Base-by-base conservation (phyloP, 495 filamentous ascomycete genomes). In the Podospora australis region DNA sequence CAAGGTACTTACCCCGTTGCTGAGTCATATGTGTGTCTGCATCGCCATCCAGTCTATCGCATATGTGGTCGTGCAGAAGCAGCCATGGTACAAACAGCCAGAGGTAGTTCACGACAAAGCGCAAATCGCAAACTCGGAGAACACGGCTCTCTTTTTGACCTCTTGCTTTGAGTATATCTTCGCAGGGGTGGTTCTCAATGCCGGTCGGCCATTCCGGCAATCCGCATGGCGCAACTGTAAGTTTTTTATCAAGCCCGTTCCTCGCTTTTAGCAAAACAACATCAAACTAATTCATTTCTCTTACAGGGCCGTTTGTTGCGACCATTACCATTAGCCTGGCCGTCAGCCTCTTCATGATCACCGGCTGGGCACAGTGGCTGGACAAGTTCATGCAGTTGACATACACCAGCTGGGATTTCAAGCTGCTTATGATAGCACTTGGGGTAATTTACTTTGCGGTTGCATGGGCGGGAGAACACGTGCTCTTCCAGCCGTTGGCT, bases 91-190 rank as follows among this genome's bases (percentile, higher is more conserved):
- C 58, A 81, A 84, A 48, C 86, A 90, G 16, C 94, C 94, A 2
- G 70, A 77, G 14, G 53, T 95, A 24, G 75, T 88, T 56, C 72
- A 74, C 8, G 78, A 91, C 7, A 82, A 89, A 48, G 84, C 84
- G 36, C 92, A 95, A 53, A 80, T 90, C 42, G 71, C 79, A 46
- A 97, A 97, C 57, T 96, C 90, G 10, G 84, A 96, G 61, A 96
- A 97, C 55, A 94, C 90, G 0, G 78, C 83, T 0, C 69, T 99
- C 14, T 99, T 96, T 67, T 67, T 96, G 38, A 70, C 89, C 19
- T 95, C 88, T 1, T 95, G 88, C 56, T 97, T 87, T 59, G 90
- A 97, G 65, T 99, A 99, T 66, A 90, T 92, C 32, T 72, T 95
- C 26, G 80, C 87, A 1, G 94, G 85, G 11, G 74, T 96, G 47